phyloP scores from a whole-genome alignment of 1,284 basidiomycete genomes.

The Clitocybe nebularis region DNA sequence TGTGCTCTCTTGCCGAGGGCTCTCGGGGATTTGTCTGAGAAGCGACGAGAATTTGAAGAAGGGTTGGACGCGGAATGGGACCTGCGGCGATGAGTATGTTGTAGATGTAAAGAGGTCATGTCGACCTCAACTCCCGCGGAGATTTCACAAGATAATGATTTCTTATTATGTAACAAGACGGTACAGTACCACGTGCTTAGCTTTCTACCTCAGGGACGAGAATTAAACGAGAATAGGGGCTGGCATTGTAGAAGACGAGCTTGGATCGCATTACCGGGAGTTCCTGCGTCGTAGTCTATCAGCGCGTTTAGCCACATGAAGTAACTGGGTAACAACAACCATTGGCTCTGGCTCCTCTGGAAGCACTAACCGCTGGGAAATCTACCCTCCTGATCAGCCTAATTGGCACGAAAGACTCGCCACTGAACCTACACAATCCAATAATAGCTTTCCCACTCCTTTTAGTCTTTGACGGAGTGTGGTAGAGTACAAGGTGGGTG shows the following conservation, averaged over 20 bases:
- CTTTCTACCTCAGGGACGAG: constrained; percentile 9
- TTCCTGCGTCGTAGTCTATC: too few species aligned
- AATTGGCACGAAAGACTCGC: too few species aligned
- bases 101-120: constrained; percentile 40
- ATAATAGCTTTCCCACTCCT: constrained; percentile 15
- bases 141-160: too few species aligned
- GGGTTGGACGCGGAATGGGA: constrained; percentile 54
- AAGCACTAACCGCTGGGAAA: too few species aligned
- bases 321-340: too few species aligned
- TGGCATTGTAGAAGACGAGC: constrained; percentile 13
- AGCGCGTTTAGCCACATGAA: not conserved
- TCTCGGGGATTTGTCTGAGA: constrained; percentile 35
- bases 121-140: too few species aligned
- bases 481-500: constrained; percentile 14
- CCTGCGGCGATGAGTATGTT: constrained; percentile 42
- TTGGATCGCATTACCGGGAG: constrained; percentile 1
- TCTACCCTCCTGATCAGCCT: too few species aligned
- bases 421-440: too few species aligned
- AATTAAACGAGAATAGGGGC: constrained; percentile 14
- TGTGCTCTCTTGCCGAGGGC: constrained; percentile 44
- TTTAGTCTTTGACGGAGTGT: constrained; percentile 19
- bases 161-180: constrained; percentile 8
- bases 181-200: constrained; percentile 10
- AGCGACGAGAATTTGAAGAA: constrained; percentile 30
- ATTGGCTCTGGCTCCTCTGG: too few species aligned